These are phyloP conservation scores for Pestalotiopsis sp. DNA, from an alignment of 2,329 filamentous ascomycete species.

Conservation along the genomic window DNA sequence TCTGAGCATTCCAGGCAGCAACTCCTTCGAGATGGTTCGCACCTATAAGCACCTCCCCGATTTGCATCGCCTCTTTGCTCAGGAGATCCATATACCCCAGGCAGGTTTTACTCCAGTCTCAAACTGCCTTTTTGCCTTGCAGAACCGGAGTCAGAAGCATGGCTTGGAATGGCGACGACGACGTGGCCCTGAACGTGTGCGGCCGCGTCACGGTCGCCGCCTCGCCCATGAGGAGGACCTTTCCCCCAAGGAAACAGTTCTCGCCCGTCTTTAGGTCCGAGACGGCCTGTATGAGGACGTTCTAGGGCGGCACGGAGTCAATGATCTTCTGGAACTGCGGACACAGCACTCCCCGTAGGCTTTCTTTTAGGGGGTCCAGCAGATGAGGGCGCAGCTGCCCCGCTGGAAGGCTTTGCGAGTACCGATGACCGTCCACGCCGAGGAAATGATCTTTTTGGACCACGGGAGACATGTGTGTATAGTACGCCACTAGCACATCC, in stretches of 20 bases:
- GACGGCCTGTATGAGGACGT: not conserved
- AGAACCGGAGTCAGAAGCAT: not conserved
- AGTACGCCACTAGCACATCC: not conserved
- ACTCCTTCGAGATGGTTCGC: not conserved
- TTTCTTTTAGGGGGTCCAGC: not conserved
- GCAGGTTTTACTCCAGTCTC: not conserved
- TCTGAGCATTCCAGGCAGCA: not conserved
- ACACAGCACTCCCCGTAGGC: not conserved
- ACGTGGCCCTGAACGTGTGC: not conserved
- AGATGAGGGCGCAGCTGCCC: not conserved
- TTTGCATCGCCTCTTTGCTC: not conserved
- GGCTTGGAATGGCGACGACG: not conserved
- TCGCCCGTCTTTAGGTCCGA: not conserved
- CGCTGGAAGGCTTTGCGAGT: not conserved
- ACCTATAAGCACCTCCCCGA: not conserved
- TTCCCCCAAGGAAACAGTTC: not conserved
- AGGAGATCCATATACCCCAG: not conserved
- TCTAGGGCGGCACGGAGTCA: not conserved
- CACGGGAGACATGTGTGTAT: not conserved
- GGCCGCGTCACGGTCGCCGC: not conserved
- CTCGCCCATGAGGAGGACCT: not conserved
- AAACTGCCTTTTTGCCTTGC: not conserved
- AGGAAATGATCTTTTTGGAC: not conserved
- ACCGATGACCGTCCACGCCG: not conserved
- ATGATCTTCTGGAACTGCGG: not conserved